These are phyloP conservation scores for Auricularia cornea DNA, from an alignment of 768 basidiomycete species.

Conservation along the genomic window DNA sequence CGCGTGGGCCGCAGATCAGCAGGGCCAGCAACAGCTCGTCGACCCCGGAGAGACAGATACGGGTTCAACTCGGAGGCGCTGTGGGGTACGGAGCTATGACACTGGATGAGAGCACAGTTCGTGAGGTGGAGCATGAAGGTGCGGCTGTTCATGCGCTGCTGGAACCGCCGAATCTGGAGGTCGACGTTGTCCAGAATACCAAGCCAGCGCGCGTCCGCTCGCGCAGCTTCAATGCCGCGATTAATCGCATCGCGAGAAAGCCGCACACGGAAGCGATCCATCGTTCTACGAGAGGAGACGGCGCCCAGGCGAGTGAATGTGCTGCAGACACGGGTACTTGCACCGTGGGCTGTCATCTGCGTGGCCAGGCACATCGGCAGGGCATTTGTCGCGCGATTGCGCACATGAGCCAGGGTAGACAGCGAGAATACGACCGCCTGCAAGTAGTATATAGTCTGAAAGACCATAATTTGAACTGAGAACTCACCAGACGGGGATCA, in stretches of 20 bases:
- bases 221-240: neutral
- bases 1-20: constrained; percentile 15
- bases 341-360: neutral
- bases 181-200: neutral
- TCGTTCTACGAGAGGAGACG: neutral
- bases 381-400: neutral
- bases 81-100: neutral
- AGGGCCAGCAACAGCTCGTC: constrained; percentile 9
- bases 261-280: neutral
- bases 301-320: neutral
- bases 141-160: neutral
- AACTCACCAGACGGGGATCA: neutral
- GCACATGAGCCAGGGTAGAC: neutral
- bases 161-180: neutral
- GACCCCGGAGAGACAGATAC: constrained; percentile 9
- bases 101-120: neutral
- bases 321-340: neutral
- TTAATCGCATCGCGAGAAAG: neutral
- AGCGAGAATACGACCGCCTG: neutral
- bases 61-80: neutral
- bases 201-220: neutral
- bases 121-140: neutral
- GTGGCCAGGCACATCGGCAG: neutral
- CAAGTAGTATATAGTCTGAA: too few species aligned
- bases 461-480: too few species aligned